Evolutionary conservation across 495 filamentous ascomycete genomes (phyloP), one percentile per base, ranked within the genome.

Genomic region (Usnea hakonensis): DNA sequence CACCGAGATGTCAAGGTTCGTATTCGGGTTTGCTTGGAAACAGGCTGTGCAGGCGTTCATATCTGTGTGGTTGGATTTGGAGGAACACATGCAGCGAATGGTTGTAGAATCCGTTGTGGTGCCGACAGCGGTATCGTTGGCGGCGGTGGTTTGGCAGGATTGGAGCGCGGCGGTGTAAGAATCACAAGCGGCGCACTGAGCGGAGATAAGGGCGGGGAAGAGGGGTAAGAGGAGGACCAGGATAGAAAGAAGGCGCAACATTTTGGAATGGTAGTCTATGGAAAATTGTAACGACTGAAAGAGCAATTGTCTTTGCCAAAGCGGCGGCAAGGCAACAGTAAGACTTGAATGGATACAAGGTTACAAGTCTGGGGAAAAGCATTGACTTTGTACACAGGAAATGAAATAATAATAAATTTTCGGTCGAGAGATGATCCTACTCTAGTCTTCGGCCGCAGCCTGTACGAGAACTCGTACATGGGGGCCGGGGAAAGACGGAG

Each of bases 111-210:
- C 60, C 50, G 37, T 55, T 8, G 23, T 37, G 16, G 13, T 55
- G n/a, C 50, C 50, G 26, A 62, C 26, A 23, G 16, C 50, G 40
- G 36, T 55, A 36, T 33, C 36, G 3, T 62, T 55, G 37, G 28
- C 5, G 26, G 50, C 26, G 6, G 46, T 38, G 28, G 48, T 55
- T 4, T 56, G 50, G 64, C 55, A 75, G 73, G 5, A 80, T 60
- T 58, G 81, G 77, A 60, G 58, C 6, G 58, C 58, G 4, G 33
- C 43, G 13, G 14, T 52, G 21, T 38, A 60, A n/a, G 58, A 60
- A 40, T 60, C 33, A 50, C 58, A 60, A 21, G 44, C 33, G n/a
- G 32, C 14, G 11, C 58, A 60, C 13, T 60, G 43, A 2, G 58
- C 58, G 58, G 58, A 13, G 44, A 60, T 52, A 21, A 60, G 44